These are phyloP conservation scores for Penicillium frequentans DNA, from an alignment of 2,329 filamentous ascomycete genomes.

Conservation along the genomic window DNA sequence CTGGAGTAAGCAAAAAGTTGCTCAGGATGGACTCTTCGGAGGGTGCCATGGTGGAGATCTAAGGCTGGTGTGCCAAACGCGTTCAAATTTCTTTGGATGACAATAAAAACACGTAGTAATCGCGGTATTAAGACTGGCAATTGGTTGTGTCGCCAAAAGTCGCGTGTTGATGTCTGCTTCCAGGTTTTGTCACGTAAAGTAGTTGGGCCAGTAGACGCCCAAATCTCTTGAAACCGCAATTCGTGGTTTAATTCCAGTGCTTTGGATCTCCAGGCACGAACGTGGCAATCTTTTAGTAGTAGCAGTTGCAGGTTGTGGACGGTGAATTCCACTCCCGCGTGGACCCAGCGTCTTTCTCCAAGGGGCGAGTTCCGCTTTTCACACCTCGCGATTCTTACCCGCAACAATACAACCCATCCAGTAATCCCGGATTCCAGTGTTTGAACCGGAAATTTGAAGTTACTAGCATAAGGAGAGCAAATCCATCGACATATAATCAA, in stretches of 20 bases:
- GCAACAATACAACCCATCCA: not conserved
- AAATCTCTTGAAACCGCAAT: not conserved
- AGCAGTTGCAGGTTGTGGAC: not conserved
- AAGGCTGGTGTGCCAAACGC: not conserved
- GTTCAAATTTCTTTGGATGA: not conserved
- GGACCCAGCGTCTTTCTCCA: slow-evolving; percentile 5
- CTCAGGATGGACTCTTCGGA: slow-evolving; percentile 73
- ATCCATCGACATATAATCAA: not conserved
- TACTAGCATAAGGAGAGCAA: not conserved
- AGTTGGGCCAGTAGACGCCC: not conserved
- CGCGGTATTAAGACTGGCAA: not conserved
- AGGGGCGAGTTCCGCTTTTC: slow-evolving; percentile 16
- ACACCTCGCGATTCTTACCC: not conserved
- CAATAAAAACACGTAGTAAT: not conserved
- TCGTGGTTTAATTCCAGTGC: not conserved
- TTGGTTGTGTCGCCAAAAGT: not conserved
- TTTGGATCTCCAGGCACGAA: not conserved
- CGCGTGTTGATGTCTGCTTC: not conserved
- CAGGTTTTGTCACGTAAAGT: not conserved
- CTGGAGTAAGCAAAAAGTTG: slow-evolving; percentile 76
- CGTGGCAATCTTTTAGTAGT: not conserved
- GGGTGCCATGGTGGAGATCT: slow-evolving; percentile 58
- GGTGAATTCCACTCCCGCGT: slow-evolving; percentile 10
- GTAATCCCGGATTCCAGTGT: not conserved
- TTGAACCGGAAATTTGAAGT: not conserved